phyloP scores from a whole-genome alignment of 202 grass and related monocot genomes.

The Panicum virgatum region DNA sequence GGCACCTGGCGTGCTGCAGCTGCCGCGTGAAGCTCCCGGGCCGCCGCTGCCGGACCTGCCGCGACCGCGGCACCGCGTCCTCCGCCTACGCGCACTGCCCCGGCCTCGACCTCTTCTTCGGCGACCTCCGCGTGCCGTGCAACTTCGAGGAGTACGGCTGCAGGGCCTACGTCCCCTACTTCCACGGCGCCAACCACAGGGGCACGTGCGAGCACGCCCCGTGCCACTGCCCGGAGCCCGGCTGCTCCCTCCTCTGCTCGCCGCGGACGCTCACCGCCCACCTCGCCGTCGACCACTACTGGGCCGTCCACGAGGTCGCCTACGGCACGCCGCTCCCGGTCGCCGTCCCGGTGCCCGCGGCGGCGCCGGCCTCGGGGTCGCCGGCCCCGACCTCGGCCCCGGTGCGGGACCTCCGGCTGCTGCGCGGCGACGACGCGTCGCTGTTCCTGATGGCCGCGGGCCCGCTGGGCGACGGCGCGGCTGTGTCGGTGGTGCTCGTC shows the following conservation, averaged over 20 bases:
- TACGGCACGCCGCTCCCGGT: not conserved
- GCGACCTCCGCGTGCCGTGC: slow-evolving; percentile 13
- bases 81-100: slow-evolving; percentile 22
- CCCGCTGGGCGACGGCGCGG: not conserved
- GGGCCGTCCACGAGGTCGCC: not conserved
- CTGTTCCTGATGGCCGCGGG: not conserved
- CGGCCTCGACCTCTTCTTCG: slow-evolving; percentile 1
- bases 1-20: slow-evolving; percentile 12
- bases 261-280: not conserved
- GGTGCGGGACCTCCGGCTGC: not conserved
- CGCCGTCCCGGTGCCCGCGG: not conserved
- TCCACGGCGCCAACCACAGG: not conserved
- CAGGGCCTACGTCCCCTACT: not conserved
- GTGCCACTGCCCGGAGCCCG: slow-evolving; percentile 25
- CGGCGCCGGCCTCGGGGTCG: too few species aligned
- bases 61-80: not conserved
- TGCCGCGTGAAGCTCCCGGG: slow-evolving; percentile 18
- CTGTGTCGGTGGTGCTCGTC: slow-evolving; percentile 7
- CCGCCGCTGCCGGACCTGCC: not conserved
- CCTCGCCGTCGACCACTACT: not conserved
- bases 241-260: not conserved
- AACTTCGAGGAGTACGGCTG: not conserved
- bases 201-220: not conserved
- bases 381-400: not conserved
- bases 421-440: not conserved